phyloP scores from a whole-genome alignment of 345 rosid species.

The Syzygium grande region DNA sequence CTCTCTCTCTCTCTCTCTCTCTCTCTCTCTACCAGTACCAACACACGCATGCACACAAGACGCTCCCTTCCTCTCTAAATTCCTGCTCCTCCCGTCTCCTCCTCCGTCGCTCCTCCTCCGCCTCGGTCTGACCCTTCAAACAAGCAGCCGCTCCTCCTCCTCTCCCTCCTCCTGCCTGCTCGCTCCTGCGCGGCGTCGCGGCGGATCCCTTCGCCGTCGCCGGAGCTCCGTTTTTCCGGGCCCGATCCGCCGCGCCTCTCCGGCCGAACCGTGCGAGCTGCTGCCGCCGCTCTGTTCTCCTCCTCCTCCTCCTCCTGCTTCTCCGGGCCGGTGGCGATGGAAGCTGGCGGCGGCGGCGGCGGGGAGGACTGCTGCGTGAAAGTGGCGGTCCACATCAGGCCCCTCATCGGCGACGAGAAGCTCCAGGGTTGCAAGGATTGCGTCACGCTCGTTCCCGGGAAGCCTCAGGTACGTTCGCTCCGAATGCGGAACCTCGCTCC shows the following conservation, averaged over 20 bases:
- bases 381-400: slow-evolving; percentile 96
- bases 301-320: not conserved
- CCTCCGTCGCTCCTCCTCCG: not conserved
- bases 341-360: slow-evolving; percentile 20
- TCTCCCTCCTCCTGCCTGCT: not conserved
- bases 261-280: not conserved
- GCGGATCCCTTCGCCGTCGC: not conserved
- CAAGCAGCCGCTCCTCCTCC: not conserved
- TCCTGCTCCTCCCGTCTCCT: not conserved
- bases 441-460: slow-evolving; percentile 73
- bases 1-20: slow-evolving; percentile 6
- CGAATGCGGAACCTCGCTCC: not conserved
- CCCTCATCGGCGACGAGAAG: slow-evolving; percentile 86
- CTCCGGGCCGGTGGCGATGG: slow-evolving; percentile 26
- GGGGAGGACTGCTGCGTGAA: slow-evolving; percentile 88
- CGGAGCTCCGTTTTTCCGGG: not conserved
- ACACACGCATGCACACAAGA: not conserved
- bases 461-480: slow-evolving; percentile 75
- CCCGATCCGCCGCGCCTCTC: not conserved
- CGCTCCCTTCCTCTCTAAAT: slow-evolving; percentile 15
- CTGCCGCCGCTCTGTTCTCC: not conserved
- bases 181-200: not conserved
- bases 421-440: slow-evolving; percentile 96
- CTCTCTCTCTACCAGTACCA: not conserved
- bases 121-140: not conserved